Conservation (phyloP, 441 rosid genomes). For the Gossypium gossypioides region DNA sequence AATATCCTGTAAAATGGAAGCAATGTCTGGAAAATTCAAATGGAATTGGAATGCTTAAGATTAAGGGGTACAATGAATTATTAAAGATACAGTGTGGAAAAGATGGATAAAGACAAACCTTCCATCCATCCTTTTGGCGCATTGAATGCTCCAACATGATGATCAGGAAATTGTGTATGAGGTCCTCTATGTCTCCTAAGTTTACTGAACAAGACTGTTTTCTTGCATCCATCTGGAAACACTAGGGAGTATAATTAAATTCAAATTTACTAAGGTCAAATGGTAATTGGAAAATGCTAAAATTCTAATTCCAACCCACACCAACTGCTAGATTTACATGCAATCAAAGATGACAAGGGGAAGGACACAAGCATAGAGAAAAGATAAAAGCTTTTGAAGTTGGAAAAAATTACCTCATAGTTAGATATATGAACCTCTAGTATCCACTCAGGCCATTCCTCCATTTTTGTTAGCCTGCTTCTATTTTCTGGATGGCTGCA, state of each 20-base stretch:
- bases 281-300: background rate
- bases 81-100: background rate
- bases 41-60: constrained; percentile 14
- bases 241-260: background rate
- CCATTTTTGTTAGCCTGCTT: constrained; percentile 82
- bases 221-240: constrained; percentile 56
- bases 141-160: constrained; percentile 96
- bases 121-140: constrained; percentile 99
- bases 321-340: background rate
- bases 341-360: constrained; percentile 1
- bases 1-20: constrained; percentile 69
- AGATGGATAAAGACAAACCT: constrained; percentile 37
- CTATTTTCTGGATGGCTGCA: constrained; percentile 99
- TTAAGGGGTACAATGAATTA: constrained; percentile 15
- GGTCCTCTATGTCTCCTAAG: constrained; percentile 79
- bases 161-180: constrained; percentile 82
- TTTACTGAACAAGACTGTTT: constrained; percentile 41
- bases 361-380: background rate
- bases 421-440: constrained; percentile 83
- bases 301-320: constrained; percentile 1
- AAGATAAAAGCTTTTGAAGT: constrained; percentile 13
- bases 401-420: constrained; percentile 56
- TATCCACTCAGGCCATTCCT: constrained; percentile 99
- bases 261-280: background rate
- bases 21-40: constrained; percentile 21